Base-by-base conservation (phyloP, 2,329 filamentous ascomycete species). In the Pseudogymnoascus pannorum region DNA sequence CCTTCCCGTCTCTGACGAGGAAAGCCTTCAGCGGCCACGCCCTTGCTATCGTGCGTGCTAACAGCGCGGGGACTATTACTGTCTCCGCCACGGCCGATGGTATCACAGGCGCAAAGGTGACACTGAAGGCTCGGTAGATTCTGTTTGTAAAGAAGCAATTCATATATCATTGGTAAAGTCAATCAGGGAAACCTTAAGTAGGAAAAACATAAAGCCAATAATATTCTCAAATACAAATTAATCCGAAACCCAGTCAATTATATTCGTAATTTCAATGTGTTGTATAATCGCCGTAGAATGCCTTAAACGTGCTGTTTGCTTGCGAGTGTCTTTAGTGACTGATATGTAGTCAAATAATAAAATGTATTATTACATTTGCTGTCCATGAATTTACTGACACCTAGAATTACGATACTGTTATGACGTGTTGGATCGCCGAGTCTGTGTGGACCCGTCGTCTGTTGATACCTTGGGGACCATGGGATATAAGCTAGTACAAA, bases 11-110 rank as follows among this genome's bases (percentile, higher is more conserved):
- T 2, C 63, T 64, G 6, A 70, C 69, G 33, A 71, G 78, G 12
- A 75, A 75, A 40, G 76, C 76, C 0, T 78, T 76, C 59, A 72
- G 70, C 33, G 77, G 78, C 1, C 68, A 74, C 4, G 74, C 74
- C 0, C 69, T 79, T 18, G 75, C 72, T 4, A 75, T 79, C 60
- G 72, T 79, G 3, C 68, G 69, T 5, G 68, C 71, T 5, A 67
- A 69, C 26, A 71, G 70, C 1, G 63, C 60, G 3, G 74, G 68
- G n/a, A 62, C 65, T 16, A 67, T 69, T 14, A 68, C 64, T 11
- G 63, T 72, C 9, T 61, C 65, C 9, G 69, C 64, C 2, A 31
- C 44, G n/a, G 66, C 66, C 29, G 48, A 62, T 1, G 69, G 68
- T 5, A 58, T 71, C 1, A 40, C 58, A 5, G 62, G 62, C 3